Conservation (phyloP, 106 monocot genomes). For the Narthecium ossifragum region DNA sequence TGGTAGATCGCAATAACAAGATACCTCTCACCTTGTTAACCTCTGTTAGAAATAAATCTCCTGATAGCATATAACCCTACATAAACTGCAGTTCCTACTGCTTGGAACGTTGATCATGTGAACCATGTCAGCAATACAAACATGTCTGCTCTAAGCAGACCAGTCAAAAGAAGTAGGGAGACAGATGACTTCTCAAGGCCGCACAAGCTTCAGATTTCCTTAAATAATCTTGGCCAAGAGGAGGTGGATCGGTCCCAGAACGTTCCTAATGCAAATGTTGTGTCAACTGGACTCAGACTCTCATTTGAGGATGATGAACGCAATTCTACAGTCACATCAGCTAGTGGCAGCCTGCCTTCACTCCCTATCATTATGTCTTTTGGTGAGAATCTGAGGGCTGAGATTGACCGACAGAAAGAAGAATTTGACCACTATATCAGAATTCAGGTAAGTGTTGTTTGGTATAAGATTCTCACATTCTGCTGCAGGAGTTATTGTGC, state of each 20-base stretch:
- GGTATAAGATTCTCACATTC: too few relatives aligned
- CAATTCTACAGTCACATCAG: constrained; percentile 55
- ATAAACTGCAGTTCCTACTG: constrained; percentile 42
- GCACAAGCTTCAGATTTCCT: constrained; percentile 60
- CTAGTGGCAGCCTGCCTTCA: constrained; percentile 34
- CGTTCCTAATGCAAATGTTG: constrained; percentile 40
- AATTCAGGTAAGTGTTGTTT: constrained; percentile 35
- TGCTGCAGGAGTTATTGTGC: too few relatives aligned
- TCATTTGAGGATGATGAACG: constrained; percentile 63
- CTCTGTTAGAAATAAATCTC: too few relatives aligned
- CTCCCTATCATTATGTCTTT: constrained; percentile 35
- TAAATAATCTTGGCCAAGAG: constrained; percentile 30
- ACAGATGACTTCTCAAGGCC: constrained; percentile 28
- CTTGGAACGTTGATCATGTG: constrained; percentile 21
- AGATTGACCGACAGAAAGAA: constrained; percentile 56
- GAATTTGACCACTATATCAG: constrained; percentile 53
- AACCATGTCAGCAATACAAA: constrained; percentile 24
- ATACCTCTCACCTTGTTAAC: too few relatives aligned
- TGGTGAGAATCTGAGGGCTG: constrained; percentile 36
- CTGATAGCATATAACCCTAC: too few relatives aligned
- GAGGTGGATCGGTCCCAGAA: constrained; percentile 22
- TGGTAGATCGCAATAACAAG: too few relatives aligned
- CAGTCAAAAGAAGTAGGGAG: constrained; percentile 39
- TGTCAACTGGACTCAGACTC: constrained; percentile 66
- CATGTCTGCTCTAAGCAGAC: constrained; percentile 15